Evolutionary conservation across 1,284 basidiomycete species (phyloP).

Genomic region (Phylloporus sp.): DNA sequence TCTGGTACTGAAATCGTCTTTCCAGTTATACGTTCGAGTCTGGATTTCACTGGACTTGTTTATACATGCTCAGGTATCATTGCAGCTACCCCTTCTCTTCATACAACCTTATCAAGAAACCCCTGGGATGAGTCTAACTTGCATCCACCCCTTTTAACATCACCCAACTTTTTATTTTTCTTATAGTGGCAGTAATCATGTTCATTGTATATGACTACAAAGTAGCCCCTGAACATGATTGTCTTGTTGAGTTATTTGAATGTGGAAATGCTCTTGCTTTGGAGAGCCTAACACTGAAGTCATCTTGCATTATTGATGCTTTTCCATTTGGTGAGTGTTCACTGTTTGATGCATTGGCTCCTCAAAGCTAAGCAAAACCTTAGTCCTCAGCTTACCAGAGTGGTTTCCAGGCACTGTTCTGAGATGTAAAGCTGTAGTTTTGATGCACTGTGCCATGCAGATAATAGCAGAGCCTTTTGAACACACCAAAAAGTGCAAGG

Average conservation of each 20-base stretch:
- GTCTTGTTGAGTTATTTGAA: constrained; percentile 25
- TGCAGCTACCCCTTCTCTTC: too few relatives aligned
- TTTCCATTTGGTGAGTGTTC: constrained; percentile 28
- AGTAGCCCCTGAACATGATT: constrained; percentile 19
- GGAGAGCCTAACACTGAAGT: constrained; percentile 24
- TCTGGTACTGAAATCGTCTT: too few relatives aligned
- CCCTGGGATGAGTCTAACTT: too few relatives aligned
- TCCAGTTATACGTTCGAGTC: too few relatives aligned
- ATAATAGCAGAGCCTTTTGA: constrained; percentile 29
- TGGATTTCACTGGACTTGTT: too few relatives aligned
- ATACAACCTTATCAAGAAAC: too few relatives aligned
- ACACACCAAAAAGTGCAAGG: constrained; percentile 19
- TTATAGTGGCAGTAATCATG: constrained; percentile 28
- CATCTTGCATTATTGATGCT: constrained; percentile 14
- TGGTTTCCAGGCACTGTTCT: constrained; percentile 29
- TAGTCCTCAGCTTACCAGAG: constrained; percentile 29
- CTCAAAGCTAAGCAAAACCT: not conserved
- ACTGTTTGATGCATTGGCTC: not conserved
- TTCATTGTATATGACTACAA: constrained; percentile 34
- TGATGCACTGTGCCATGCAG: constrained; percentile 12
- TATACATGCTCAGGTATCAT: too few relatives aligned
- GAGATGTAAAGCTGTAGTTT: constrained; percentile 19
- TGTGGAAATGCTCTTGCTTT: constrained; percentile 19
- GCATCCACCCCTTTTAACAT: too few relatives aligned
- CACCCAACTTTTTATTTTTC: too few relatives aligned